Conservation (phyloP, 2,329 filamentous ascomycete genomes). For the Diaporthe velutina region DNA sequence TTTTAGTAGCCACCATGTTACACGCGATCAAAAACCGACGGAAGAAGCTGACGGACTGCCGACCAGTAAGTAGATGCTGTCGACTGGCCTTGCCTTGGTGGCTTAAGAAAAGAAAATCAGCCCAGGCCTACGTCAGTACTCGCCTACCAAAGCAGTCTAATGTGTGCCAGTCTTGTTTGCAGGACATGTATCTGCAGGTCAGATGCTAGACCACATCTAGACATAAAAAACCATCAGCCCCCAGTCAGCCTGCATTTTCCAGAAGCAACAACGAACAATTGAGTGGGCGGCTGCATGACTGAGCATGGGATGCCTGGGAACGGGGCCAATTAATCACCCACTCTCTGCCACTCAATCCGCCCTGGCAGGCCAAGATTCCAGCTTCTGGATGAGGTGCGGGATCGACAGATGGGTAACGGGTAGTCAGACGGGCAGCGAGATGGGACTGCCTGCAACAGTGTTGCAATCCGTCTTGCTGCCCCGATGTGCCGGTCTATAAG, state of each 20-base stretch:
- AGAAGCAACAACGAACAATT: slow-evolving; percentile 24
- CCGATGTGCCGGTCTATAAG: background rate
- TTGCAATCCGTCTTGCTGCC: background rate
- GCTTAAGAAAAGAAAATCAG: background rate
- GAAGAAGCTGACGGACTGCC: background rate
- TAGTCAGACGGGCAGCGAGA: too few relatives aligned
- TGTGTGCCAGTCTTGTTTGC: background rate
- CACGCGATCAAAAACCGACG: background rate
- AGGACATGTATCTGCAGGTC: background rate
- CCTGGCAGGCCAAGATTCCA: slow-evolving; percentile 1
- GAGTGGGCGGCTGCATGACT: slow-evolving; percentile 8
- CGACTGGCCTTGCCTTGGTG: background rate
- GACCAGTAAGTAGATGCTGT: background rate
- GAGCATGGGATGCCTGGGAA: slow-evolving; percentile 14
- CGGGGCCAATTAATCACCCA: slow-evolving; percentile 7
- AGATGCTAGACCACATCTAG: background rate
- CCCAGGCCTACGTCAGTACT: background rate
- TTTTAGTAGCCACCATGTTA: background rate
- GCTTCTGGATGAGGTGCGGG: slow-evolving; percentile 11
- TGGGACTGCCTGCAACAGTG: too few relatives aligned
- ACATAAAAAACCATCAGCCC: background rate
- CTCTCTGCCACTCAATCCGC: background rate
- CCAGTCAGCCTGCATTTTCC: slow-evolving; percentile 10
- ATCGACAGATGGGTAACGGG: background rate
- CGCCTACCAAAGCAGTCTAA: background rate